Base-by-base conservation (phyloP, 2,329 filamentous ascomycete genomes). In the Talaromyces sp. region DNA sequence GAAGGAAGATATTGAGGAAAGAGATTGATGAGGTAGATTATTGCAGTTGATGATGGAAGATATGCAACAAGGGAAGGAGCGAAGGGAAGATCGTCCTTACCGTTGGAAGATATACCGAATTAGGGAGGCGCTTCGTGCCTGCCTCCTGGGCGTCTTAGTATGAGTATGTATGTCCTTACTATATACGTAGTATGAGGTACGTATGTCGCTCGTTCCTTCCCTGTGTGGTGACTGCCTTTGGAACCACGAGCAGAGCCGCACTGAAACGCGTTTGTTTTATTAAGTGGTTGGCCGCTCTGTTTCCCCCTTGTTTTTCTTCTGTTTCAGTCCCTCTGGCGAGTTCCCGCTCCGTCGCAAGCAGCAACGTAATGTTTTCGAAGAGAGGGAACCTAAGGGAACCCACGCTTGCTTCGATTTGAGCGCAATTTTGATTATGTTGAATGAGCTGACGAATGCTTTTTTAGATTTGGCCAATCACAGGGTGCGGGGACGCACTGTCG, bases 361-460 rank as follows among this genome's bases (percentile, higher is more conserved):
- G 48, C 48, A 37, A 35, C 48, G 48, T 23, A 61, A 61, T 42
- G 25, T 40, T 54, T 25, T 55, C 44, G n/a, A 16, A 21, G 31
- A 44, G 25, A 44, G 18, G 37, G 14, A 54, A 33, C 48, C 35
- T n/a, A n/a, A n/a, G n/a, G n/a, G n/a, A n/a, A n/a, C 6, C 28
- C 42, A 52, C 42, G 31, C 6, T 18, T 25, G 33, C 46, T 60
- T 54, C 59, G 18, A 14, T 6, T 46, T 28, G 46, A 23, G 23
- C 4, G 37, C 46, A 39, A 23, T 18, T 28, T 55, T 54, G 46
- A 23, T 14, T 1, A 23, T 28, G n/a, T 55, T 54, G 46, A 23
- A 18, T 2, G 46, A 60, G 61, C 56, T 63, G 61, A 63, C 61
- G 61, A 63, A 37, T 63, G 18, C 46, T 37, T 25, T 31, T 33